Percentiles rank a stretch among this genome's conserved stretches.
These are phyloP conservation scores for Eimeria maxima DNA, from an alignment of 169 alveolate genomes.

Conservation along the genomic window DNA sequence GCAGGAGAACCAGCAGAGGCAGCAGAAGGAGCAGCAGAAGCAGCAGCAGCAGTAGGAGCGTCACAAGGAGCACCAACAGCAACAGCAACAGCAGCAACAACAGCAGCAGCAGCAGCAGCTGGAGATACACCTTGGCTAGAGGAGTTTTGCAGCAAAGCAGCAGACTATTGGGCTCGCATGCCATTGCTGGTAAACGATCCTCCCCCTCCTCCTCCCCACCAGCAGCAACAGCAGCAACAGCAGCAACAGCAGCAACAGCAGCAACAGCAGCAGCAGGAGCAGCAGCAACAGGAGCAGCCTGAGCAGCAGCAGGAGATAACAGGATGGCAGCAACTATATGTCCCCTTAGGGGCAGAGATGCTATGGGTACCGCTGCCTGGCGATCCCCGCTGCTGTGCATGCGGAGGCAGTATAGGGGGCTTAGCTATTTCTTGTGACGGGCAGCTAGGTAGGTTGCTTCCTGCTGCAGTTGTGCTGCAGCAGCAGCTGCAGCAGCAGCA, in stretches of 20 bases:
- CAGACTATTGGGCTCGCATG: constrained; percentile 45
- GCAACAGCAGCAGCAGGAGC: background rate
- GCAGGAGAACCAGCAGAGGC: background rate
- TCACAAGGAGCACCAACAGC: background rate
- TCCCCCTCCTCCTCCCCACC: background rate
- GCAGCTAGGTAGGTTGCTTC: background rate
- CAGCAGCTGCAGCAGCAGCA: no score
- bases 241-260: constrained; percentile 24
- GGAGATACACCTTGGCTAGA: background rate
- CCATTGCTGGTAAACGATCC: background rate
- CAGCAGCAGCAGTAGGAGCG: constrained; percentile 2
- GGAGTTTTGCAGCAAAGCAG: constrained; percentile 19
- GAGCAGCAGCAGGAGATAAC: background rate
- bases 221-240: constrained; percentile 30
- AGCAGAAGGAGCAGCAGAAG: constrained; percentile 14
- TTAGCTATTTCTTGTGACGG: background rate
- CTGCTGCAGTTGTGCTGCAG: no score
- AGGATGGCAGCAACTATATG: constrained; percentile 53
- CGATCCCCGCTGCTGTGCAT: background rate
- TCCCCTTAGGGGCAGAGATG: background rate
- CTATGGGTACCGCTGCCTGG: constrained; percentile 40
- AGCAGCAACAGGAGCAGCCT: background rate
- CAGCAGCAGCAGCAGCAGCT: background rate
- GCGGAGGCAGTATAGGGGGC: constrained; percentile 31
- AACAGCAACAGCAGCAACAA: background rate